phyloP scores from a whole-genome alignment of 495 filamentous ascomycete species.

The Friedmanniomyces endolithicus region DNA sequence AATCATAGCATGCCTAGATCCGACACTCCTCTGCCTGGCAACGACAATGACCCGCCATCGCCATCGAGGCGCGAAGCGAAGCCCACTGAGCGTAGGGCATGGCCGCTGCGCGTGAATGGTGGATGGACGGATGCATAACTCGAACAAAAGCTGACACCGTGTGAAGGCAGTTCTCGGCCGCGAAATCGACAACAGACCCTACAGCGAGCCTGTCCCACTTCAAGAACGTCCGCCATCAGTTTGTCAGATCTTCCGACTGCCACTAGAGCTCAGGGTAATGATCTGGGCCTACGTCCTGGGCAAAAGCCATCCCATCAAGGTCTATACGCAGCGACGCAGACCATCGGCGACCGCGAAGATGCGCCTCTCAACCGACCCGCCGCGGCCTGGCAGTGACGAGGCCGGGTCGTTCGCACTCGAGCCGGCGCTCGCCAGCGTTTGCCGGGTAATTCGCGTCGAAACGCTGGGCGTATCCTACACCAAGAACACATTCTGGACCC shows the following conservation, averaged over 20 bases:
- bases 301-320: not conserved
- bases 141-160: not conserved
- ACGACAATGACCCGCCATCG: not conserved
- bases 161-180: no score
- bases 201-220: not conserved
- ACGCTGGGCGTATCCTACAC: not conserved
- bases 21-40: not conserved
- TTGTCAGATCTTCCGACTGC: not conserved
- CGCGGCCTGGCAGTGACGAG: not conserved
- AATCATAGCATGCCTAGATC: not conserved
- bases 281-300: not conserved
- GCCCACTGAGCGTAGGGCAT: not conserved
- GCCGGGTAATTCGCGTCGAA: not conserved
- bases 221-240: not conserved
- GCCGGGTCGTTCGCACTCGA: not conserved
- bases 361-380: not conserved
- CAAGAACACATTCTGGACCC: not conserved
- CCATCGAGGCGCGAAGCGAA: not conserved
- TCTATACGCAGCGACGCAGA: not conserved
- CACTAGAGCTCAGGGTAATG: not conserved
- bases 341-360: not conserved
- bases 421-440: not conserved
- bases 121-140: not conserved
- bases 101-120: no score
- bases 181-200: not conserved